These are phyloP conservation scores for Hanseniaspora lachancei DNA, from an alignment of 805 yeast genomes.

Conservation along the genomic window DNA sequence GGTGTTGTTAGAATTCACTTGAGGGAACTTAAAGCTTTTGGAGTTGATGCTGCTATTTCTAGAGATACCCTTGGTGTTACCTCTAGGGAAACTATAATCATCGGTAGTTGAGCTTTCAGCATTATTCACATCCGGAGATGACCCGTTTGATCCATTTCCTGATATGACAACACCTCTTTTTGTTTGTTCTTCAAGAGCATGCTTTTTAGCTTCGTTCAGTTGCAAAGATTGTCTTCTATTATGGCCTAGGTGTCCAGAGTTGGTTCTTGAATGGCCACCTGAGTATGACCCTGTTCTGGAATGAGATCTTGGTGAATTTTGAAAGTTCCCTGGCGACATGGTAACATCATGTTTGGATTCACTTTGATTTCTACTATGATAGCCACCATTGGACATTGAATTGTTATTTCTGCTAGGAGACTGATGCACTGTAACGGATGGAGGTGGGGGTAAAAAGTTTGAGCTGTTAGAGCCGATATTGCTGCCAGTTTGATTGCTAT, in stretches of 20 bases:
- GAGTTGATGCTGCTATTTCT: slow-evolving; percentile 11
- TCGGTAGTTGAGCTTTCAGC: slow-evolving; percentile 15
- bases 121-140: slow-evolving; percentile 20
- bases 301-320: slow-evolving; percentile 7
- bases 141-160: slow-evolving; percentile 14
- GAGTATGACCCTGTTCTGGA: slow-evolving; percentile 10
- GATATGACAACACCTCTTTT: slow-evolving; percentile 35
- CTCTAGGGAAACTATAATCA: slow-evolving; percentile 17
- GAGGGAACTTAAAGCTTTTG: slow-evolving; percentile 6
- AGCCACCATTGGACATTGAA: slow-evolving; percentile 13
- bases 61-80: neutral
- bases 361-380: slow-evolving; percentile 9
- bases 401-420: slow-evolving; percentile 12
- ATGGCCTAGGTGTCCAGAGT: slow-evolving; percentile 50
- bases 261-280: slow-evolving; percentile 26
- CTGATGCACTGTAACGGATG: slow-evolving; percentile 13
- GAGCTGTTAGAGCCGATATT: slow-evolving; percentile 34
- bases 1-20: neutral
- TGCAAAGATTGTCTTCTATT: slow-evolving; percentile 85
- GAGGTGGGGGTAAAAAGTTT: slow-evolving; percentile 8
- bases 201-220: slow-evolving; percentile 80
- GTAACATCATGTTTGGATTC: neutral
- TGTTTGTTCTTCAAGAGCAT: slow-evolving; percentile 84
- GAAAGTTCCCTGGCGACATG: slow-evolving; percentile 10
- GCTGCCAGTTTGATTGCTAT: slow-evolving; percentile 14